phyloP scores from a whole-genome alignment of 1,284 basidiomycete species.

The Takashimella tepidaria region DNA sequence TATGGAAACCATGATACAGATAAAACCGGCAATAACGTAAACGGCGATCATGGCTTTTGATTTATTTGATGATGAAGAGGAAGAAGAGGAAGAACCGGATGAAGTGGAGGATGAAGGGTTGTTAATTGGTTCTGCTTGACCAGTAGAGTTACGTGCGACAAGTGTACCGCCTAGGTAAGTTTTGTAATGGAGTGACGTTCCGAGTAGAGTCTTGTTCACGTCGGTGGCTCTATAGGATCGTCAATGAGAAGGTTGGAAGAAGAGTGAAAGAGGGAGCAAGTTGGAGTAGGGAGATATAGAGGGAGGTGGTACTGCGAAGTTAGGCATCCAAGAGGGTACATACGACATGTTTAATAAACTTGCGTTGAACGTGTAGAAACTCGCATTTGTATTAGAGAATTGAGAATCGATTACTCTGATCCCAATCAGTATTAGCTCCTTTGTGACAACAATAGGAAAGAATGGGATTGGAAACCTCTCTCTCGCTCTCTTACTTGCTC shows the following conservation, averaged over 20 bases:
- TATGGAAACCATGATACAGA: conserved; percentile 63
- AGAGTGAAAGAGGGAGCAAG: conserved; percentile 12
- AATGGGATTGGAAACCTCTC: too few species aligned
- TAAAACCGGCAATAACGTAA: conserved; percentile 78
- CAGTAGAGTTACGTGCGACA: conserved; percentile 61
- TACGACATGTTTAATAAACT: conserved; percentile 36
- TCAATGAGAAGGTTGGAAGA: background rate
- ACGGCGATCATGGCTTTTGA: conserved; percentile 60
- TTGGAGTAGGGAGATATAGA: conserved; percentile 51
- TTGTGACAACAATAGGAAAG: too few species aligned
- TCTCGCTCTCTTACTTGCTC: too few species aligned
- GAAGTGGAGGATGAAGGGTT: conserved; percentile 18
- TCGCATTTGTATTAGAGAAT: conserved; percentile 56
- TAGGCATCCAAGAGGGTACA: too few species aligned
- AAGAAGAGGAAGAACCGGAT: conserved; percentile 9
- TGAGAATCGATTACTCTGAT: conserved; percentile 59
- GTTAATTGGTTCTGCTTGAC: conserved; percentile 26
- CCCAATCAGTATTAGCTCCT: background rate
- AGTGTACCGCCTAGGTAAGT: conserved; percentile 63
- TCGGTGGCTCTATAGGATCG: conserved; percentile 23
- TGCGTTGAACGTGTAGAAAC: conserved; percentile 55
- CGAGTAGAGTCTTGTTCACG: conserved; percentile 54
- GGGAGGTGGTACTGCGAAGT: too few species aligned
- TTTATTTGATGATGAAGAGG: conserved; percentile 11
- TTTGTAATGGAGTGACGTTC: conserved; percentile 50